Evolutionary conservation across 192 early-diverging fungal genomes (phyloP), one percentile per base, ranked within the genome.

Genomic region (Mortierella claussenii): DNA sequence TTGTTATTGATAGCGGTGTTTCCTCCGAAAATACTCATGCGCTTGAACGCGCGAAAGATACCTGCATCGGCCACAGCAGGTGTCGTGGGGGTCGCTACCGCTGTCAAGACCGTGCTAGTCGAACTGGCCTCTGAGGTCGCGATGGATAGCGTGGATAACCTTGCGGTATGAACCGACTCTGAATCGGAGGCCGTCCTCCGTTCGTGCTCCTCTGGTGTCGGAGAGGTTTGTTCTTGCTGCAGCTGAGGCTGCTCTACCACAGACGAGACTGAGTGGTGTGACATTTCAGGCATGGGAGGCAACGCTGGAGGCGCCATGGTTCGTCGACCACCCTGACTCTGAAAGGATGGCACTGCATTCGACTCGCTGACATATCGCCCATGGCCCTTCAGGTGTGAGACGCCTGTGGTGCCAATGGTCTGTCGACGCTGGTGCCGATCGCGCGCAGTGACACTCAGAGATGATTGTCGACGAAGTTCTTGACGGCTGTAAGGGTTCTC

Each of bases 341-440:
- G 44, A 10, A 33, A 23, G 1, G 34, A 28, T 21, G 52, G 50
- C 8, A 37, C 17, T 18, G 70, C 61, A 32, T 34, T 65, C 8
- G 63, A 66, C 27, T 76, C 71, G 27, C 62, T 65, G 1, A 59
- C 71, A 32, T 66, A 76, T 4, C 71, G 71, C 23, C 63, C 63
- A 44, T 76, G 71, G 15, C 57, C 36, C n/a, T n/a, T 57, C 7
- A 36, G 28, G 37, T 37, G 30, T 3, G 59, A 23, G 13, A 37
- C 51, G 17, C 23, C 18, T 37, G 64, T 20, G 18, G 31, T 27
- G 0, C 71, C 64, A 44, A 76, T 67, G 5, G 71, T 76, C 53
- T 76, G 71, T 56, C 71, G 15, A 18, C 71, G 56, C 33, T 66
- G 63, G 18, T 65, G 70, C 6, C 71, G 55, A 3, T 76, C 71